Base-by-base conservation (phyloP, 2,329 filamentous ascomycete species). In the Metarhizium album region DNA sequence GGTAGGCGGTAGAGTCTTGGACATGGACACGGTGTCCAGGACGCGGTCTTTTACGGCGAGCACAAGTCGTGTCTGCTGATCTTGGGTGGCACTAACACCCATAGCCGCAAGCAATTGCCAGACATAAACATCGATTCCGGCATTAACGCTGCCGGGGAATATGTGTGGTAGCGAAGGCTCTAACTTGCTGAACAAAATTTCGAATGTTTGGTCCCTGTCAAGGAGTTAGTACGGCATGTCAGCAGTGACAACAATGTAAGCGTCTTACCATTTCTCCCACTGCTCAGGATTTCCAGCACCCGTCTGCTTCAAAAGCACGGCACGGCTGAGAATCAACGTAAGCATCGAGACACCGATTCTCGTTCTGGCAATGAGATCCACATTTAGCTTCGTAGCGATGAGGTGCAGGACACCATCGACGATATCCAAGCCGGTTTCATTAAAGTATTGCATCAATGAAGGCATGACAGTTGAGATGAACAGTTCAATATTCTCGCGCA, bases 61-160 rank as follows among this genome's bases (percentile, higher is more conserved):
- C 9, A 98, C 93, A 51, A 98, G 76, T 52, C 90, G 81, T 66
- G 95, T 91, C 68, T 98, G 93, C 70, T 98, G 93, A 58, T 96
- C 90, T 14, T 90, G 89, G 63, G 82, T 90, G 33, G 93, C 91
- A 48, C 88, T 90, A 57, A 95, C 93, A 55, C 93, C 93, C 69
- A 96, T 89, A 13, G 91, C 90, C 8, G 93, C 93, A 57, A 98
- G 77, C 66, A 97, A 94, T 69, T 97, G 91, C 93, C 93, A 98
- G 38, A 97, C 89, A 63, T 97, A 95, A 62, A 95, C 85, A 62
- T 98, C 93, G 58, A 96, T 90, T 47, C 87, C 87, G 7, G 87
- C 84, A 57, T 88, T 90, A 62, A 95, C 87, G n/a, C 86, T 86
- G 20, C 86, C 87, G 0, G 91, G 90, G 79, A 98, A 98, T 55